Evolutionary conservation across 495 filamentous ascomycete genomes (phyloP), one percentile per base, ranked within the genome.

Genomic region (Daldinia loculata): DNA sequence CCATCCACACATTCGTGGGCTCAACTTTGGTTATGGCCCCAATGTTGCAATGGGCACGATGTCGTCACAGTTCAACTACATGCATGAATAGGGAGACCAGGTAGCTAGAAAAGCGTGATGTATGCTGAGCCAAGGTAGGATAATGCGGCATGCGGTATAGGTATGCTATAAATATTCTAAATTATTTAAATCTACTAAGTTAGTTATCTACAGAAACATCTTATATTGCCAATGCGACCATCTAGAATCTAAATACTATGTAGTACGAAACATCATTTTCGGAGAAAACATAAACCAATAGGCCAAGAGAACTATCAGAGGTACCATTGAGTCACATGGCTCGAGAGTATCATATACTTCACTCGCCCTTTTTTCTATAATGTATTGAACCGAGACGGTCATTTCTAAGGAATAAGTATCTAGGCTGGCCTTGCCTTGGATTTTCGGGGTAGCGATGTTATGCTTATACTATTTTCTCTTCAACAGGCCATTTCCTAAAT

Each of bases 71-170:
- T 22, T 53, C 27, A 39, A 55, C 22, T 26, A 12, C n/a, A 43
- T 45, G 64, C 56, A 58, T 29, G 34, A 53, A 50, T 55, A 67
- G 22, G 48, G 56, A 38, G 36, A 19, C 56, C 7, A 19, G 22
- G 24, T 29, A 52, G 50, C 27, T 6, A 29, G 0, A 6, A 29
- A 29, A 6, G 2, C 3, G 27, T 29, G 27, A 29, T 29, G 3
- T 29, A 43, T 43, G 39, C n/a, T 43, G 24, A 26, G 1, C 24
- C 24, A 26, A 26, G 24, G 24, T 1, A 26, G 24, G 48, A 51
- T 2, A 15, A 51, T 27, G 24, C 24, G 2, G 22, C 9, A 51
- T 27, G n/a, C n/a, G n/a, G n/a, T n/a, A n/a, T n/a, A n/a, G n/a
- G 1, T 26, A 43, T 43, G 39, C 7, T 43, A 43, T 43, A 9